Conservation (phyloP, 257 asterid species). For the Salvia hispanica region DNA sequence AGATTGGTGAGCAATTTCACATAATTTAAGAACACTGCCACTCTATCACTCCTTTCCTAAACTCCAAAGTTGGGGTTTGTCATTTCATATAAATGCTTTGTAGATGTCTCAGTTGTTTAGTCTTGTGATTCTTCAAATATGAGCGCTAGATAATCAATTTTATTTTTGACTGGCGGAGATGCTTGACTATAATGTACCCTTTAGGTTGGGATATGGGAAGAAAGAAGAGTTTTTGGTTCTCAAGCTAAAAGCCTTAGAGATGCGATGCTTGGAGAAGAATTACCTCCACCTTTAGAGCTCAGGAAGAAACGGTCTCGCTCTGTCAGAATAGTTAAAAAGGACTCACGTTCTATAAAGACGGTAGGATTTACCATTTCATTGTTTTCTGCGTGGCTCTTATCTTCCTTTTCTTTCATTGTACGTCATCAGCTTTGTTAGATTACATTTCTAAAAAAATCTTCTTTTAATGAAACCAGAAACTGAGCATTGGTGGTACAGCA, state of each 20-base stretch:
- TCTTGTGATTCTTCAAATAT: slow-evolving; percentile 23
- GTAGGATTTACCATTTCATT: slow-evolving; percentile 46
- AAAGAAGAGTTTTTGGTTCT: slow-evolving; percentile 88
- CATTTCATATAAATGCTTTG: background rate
- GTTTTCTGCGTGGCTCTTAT: background rate
- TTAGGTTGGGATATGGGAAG: slow-evolving; percentile 91
- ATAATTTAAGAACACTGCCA: slow-evolving; percentile 5
- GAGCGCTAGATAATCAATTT: slow-evolving; percentile 17
- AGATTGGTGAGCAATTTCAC: slow-evolving; percentile 73
- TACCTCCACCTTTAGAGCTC: slow-evolving; percentile 72
- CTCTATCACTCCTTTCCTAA: background rate
- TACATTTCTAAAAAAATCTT: slow-evolving; percentile 23
- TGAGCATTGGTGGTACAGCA: slow-evolving; percentile 78
- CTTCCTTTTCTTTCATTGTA: slow-evolving; percentile 2
- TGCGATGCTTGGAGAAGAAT: slow-evolving; percentile 75
- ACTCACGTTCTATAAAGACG: slow-evolving; percentile 77
- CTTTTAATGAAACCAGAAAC: slow-evolving; percentile 57
- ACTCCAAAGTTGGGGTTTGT: background rate
- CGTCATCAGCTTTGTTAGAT: slow-evolving; percentile 21
- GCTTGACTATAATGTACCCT: slow-evolving; percentile 21
- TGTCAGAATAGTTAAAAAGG: slow-evolving; percentile 76
- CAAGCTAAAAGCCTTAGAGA: slow-evolving; percentile 66
- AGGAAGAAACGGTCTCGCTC: slow-evolving; percentile 78
- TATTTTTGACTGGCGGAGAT: slow-evolving; percentile 20
- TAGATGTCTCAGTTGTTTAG: background rate